A percentile compares a stretch with the other conserved stretches of the same genome.
Evolutionary conservation across 1,284 basidiomycete genomes (phyloP).

Genomic region (Ustilago bromivora): DNA sequence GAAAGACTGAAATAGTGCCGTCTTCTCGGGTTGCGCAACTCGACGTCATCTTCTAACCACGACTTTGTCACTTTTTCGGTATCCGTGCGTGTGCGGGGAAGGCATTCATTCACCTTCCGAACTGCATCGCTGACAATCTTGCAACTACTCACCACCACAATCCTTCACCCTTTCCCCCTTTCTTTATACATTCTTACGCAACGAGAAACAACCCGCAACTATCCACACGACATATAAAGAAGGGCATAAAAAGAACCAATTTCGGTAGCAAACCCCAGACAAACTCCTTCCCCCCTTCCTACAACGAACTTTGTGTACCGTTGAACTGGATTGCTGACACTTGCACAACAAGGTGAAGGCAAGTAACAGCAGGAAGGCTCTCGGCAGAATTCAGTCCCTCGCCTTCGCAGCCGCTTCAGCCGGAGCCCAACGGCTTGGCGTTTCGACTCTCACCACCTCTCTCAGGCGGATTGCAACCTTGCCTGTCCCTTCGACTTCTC

Average conservation of each 20-base stretch:
- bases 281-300: too few relatives aligned
- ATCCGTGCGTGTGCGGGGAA: background rate
- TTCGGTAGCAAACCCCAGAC: too few relatives aligned
- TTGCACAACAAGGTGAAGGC: background rate
- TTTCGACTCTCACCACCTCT: background rate
- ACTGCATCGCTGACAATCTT: background rate
- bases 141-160: background rate
- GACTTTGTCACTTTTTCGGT: background rate
- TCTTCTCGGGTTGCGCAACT: background rate
- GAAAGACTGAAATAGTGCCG: conserved; percentile 2
- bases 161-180: too few relatives aligned
- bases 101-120: background rate
- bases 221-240: too few relatives aligned
- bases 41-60: conserved; percentile 23
- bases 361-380: background rate
- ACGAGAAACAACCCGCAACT: too few relatives aligned
- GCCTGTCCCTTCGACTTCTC: background rate
- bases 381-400: conserved; percentile 27
- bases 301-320: too few relatives aligned
- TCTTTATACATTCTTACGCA: too few relatives aligned
- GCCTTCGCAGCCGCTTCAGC: background rate
- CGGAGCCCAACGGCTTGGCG: conserved; percentile 23
- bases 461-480: background rate
- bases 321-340: too few relatives aligned
- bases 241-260: too few relatives aligned